Conservation (phyloP, 2,329 filamentous ascomycete genomes). For the Chrysosporium queenslandicum region DNA sequence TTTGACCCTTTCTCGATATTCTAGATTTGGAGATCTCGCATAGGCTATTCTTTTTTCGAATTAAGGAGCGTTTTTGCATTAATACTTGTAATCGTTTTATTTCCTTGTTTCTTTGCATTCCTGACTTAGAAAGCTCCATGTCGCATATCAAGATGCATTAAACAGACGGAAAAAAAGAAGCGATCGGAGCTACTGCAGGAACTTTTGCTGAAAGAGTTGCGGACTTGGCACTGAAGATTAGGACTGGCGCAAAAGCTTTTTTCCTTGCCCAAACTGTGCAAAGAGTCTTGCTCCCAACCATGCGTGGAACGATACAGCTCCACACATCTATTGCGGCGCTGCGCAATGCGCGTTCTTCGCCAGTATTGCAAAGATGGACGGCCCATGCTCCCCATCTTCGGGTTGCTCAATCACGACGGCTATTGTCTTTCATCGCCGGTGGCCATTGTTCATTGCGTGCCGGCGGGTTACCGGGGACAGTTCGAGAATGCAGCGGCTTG, state of each 20-base stretch:
- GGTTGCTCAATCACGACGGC: not conserved
- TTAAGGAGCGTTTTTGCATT: no score
- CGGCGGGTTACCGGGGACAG: no score
- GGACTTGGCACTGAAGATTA: not conserved
- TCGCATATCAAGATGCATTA: no score
- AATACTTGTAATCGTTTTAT: no score
- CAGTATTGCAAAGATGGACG: not conserved
- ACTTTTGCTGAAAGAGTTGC: not conserved
- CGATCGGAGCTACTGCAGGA: not conserved
- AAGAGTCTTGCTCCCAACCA: no score
- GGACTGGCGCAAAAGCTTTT: not conserved
- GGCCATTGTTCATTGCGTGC: not conserved
- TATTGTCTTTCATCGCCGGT: not conserved
- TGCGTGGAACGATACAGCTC: not conserved
- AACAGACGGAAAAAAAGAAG: not conserved
- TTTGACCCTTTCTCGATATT: no score
- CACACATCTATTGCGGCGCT: not conserved
- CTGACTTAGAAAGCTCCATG: no score
- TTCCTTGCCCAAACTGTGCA: no score
- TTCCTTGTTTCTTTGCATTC: no score
- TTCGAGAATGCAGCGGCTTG: not conserved
- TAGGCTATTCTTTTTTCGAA: no score
- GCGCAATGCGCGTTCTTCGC: not conserved
- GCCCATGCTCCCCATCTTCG: not conserved
- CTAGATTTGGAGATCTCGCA: no score